phyloP scores from a whole-genome alignment of 441 rosid genomes.

The Pelargonium hybrid region DNA sequence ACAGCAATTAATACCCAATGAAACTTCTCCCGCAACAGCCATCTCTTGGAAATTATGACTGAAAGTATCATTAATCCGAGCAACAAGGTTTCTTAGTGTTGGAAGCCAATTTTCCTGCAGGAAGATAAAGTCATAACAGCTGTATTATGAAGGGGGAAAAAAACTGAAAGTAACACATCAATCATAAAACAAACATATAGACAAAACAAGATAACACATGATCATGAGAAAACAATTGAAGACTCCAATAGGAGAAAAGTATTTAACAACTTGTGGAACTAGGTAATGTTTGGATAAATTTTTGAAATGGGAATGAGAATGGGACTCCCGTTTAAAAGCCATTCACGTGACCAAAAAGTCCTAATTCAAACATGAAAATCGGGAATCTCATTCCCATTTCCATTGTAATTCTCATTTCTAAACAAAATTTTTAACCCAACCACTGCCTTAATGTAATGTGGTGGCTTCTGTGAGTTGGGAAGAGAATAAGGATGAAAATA shows the following conservation, averaged over 20 bases:
- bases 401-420: too few relatives aligned
- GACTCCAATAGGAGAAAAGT: neutral
- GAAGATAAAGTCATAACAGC: constrained; percentile 7
- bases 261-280: neutral
- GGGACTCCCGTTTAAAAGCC: too few relatives aligned
- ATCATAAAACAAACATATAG: constrained; percentile 1
- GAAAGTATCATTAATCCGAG: constrained; percentile 73
- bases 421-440: too few relatives aligned
- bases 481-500: neutral
- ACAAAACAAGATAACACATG: neutral
- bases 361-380: too few relatives aligned
- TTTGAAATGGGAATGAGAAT: too few relatives aligned
- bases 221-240: neutral
- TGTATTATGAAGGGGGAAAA: neutral
- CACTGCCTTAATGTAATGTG: too few relatives aligned
- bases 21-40: constrained; percentile 97
- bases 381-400: too few relatives aligned
- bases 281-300: neutral
- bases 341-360: too few relatives aligned
- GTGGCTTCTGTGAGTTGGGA: constrained; percentile 1
- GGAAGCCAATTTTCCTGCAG: constrained; percentile 85
- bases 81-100: constrained; percentile 71
- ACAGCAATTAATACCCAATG: constrained; percentile 36
- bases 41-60: constrained; percentile 87
- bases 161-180: too few relatives aligned